Evolutionary conservation across 2,329 filamentous ascomycete genomes (phyloP), one percentile per base, ranked within the genome.

Genomic region (Botrytis pseudocinerea): DNA sequence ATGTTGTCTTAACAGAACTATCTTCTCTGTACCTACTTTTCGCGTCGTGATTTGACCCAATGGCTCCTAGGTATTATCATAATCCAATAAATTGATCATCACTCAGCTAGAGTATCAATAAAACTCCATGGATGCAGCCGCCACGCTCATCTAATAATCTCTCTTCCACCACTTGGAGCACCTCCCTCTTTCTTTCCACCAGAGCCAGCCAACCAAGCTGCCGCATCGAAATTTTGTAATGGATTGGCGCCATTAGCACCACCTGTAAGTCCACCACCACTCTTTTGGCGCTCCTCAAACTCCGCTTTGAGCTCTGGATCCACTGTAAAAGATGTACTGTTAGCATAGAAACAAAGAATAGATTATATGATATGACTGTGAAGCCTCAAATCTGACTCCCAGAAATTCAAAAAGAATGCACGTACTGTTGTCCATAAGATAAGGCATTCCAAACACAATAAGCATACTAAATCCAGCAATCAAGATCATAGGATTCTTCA

Each of bases 401-500:
- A 9, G 25, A 42, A 42, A 22, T 14, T 10, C 22, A 28, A 68
- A 10, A 57, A 35, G 57, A 46, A 70, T 59, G 54, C 10, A 88
- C 93, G 76, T 89, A 98, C 95, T 97, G 81, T 96, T 98, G 69
- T 98, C 95, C 85, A 98, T 90, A 72, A 99, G 83, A 83, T 98
- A 96, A 22, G 96, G 96, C 92, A 98, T 93, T 77, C 95, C 95
- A 79, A 98, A 87, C 76, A 97, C 94, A 77, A 98, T 85, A 8
- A 85, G 91, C 85, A 98, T 89, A 75, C 91, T 94, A 57, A 96
- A 90, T 48, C 97, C 83, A 7, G 92, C 94, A 85, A 99, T 92
- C 74, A 99, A 87, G 76, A 98, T 98, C 94, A 98, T 98, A 5
- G 96, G 96, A 81, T 93, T 97, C 85, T 96, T 96, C 79, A 98